Evolutionary conservation across 163 green algal species (phyloP), one percentile per base, ranked within the genome.

Genomic region (Botryococcus braunii): DNA sequence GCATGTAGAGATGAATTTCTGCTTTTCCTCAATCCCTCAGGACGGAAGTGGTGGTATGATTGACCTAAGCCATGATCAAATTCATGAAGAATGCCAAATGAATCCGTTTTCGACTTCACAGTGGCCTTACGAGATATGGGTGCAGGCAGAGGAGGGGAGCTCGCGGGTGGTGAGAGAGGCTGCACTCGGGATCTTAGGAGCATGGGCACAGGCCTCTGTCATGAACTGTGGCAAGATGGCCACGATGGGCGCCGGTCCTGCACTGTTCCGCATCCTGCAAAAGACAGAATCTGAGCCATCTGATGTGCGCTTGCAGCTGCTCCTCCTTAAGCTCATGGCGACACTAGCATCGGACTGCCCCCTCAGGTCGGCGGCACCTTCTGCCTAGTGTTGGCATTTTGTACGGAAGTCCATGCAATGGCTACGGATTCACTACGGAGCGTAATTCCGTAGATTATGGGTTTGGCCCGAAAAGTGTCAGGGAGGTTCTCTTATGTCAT

Each of bases 181-280:
- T 43, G 76, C 76, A 3, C 65, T 83, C 49, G 62, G 69, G 39
- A 70, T 79, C 23, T 61, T 88, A 64, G 63, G 65, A 7, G 62
- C 62, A 6, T 86, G 77, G 71, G 79, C 75, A 25, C 37, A 74
- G 13, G 70, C 75, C 1, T 77, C 71, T 1, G 25, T 72, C 2
- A 37, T 64, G 29, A 81, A 85, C 36, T 73, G 64, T 29, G 62
- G 62, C 27, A 76, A 71, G 13, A 68, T 87, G 17, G 73, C 73
- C 0, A 50, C 38, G 4, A 65, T 77, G 32, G 75, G 74, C 40
- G 82, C 13, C 8, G 73, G 68, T 7, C 63, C 64, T 2, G 65
- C 64, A 27, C 75, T 84, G 56, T 66, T 73, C 2, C 62, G 65
- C 27, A 36, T 29, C 49, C 73, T 11, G 67, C 62, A 27, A 41